Evolutionary conservation across 1,284 basidiomycete species (phyloP).

Genomic region (Marasmius oreades): DNA sequence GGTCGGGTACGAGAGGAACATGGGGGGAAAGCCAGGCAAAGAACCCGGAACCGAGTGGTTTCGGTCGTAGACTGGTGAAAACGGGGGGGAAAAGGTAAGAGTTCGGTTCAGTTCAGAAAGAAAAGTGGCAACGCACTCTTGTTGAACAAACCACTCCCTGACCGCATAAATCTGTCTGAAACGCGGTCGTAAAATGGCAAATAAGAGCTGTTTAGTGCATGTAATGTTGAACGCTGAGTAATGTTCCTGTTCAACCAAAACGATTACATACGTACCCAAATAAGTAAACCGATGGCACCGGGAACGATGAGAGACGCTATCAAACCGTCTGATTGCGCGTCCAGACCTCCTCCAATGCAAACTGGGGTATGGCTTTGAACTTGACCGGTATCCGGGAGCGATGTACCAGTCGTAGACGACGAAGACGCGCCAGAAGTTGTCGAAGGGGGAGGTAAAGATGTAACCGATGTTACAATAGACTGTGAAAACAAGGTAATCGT

Average conservation of each 20-base stretch:
- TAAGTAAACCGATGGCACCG: constrained; percentile 50
- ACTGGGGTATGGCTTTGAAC: constrained; percentile 28
- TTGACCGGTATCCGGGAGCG: constrained; percentile 16
- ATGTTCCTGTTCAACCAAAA: constrained; percentile 7
- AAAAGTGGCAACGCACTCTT: constrained; percentile 46
- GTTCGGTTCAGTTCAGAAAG: neutral
- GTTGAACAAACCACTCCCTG: constrained; percentile 71
- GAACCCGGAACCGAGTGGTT: constrained; percentile 51
- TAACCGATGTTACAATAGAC: constrained; percentile 30
- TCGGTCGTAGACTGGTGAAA: constrained; percentile 54
- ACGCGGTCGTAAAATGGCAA: constrained; percentile 62
- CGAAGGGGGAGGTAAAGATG: constrained; percentile 18
- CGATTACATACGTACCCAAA: constrained; percentile 55
- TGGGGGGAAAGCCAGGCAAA: constrained; percentile 68
- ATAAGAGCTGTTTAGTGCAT: constrained; percentile 43
- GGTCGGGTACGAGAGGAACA: constrained; percentile 59
- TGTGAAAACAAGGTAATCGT: constrained; percentile 25
- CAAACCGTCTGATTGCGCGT: constrained; percentile 61
- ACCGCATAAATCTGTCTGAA: constrained; percentile 68
- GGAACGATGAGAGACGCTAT: constrained; percentile 55
- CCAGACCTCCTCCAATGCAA: constrained; percentile 63
- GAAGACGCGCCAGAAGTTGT: constrained; percentile 22
- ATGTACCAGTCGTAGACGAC: constrained; percentile 18
- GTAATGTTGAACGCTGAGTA: constrained; percentile 6
- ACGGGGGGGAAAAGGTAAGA: constrained; percentile 11